Evolutionary conservation across 2,329 filamentous ascomycete species (phyloP).

Genomic region (Phaeophleospora eucalypticola): DNA sequence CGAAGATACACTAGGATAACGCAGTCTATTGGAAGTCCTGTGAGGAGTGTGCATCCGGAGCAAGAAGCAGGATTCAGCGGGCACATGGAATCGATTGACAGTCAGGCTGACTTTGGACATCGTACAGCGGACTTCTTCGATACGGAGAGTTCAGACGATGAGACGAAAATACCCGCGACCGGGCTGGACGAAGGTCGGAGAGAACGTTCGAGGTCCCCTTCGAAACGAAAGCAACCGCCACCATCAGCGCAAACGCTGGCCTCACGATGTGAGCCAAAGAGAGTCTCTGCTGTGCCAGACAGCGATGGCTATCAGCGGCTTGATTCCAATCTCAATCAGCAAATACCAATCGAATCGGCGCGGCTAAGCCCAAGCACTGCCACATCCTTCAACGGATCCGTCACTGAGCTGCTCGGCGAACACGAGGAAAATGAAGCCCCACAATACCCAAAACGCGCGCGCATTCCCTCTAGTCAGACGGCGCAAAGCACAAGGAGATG

Average conservation of each 20-base stretch:
- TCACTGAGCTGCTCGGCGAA: slow-evolving; percentile 24
- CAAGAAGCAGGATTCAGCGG: slow-evolving; percentile 12
- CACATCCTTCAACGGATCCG: slow-evolving; percentile 28
- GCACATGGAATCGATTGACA: slow-evolving; percentile 28
- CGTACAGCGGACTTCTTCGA: slow-evolving; percentile 37
- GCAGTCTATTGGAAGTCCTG: slow-evolving; percentile 30
- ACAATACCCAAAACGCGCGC: slow-evolving; percentile 14
- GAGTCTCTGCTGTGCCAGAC: slow-evolving; percentile 14
- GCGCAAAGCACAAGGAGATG: slow-evolving; percentile 12
- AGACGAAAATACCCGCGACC: slow-evolving; percentile 10
- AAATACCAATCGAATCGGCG: slow-evolving; percentile 2
- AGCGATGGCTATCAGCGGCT: slow-evolving; percentile 27
- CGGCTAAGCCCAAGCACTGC: slow-evolving; percentile 16
- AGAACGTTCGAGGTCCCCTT: slow-evolving; percentile 15
- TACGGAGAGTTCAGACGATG: slow-evolving; percentile 27
- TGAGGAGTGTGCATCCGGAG: slow-evolving; percentile 33
- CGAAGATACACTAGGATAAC: slow-evolving; percentile 32
- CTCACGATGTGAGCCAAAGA: slow-evolving; percentile 20
- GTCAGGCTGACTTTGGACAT: slow-evolving; percentile 28
- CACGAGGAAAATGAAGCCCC: slow-evolving; percentile 12
- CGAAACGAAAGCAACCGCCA: slow-evolving; percentile 19
- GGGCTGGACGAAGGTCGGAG: slow-evolving; percentile 13
- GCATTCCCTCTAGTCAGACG: slow-evolving; percentile 12
- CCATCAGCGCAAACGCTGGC: slow-evolving; percentile 16
- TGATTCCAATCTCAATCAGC: slow-evolving; percentile 15